These are phyloP conservation scores for Powellomyces hirtus DNA, from an alignment of 192 early-diverging fungal genomes.

Conservation along the genomic window DNA sequence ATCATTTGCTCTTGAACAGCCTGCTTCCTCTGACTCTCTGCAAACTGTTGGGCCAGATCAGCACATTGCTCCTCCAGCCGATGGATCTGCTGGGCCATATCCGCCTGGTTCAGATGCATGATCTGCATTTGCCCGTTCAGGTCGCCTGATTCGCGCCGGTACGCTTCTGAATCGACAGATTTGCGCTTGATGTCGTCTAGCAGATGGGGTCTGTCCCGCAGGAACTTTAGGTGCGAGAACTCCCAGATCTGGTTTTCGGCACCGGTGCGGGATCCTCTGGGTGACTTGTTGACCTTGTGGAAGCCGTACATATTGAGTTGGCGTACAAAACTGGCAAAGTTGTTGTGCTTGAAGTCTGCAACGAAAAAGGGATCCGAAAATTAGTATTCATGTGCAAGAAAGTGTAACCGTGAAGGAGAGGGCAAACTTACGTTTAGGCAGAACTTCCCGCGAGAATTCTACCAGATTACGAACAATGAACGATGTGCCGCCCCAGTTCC, in stretches of 20 bases:
- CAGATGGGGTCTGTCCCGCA: conserved; percentile 82
- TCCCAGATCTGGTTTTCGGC: conserved; percentile 83
- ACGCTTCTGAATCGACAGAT: conserved; percentile 78
- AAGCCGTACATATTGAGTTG: conserved; percentile 61
- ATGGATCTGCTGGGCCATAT: conserved; percentile 70
- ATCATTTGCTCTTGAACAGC: conserved; percentile 64
- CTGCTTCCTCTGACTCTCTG: conserved; percentile 71
- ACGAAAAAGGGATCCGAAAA: too few species aligned
- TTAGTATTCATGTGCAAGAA: not conserved
- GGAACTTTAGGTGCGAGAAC: conserved; percentile 88
- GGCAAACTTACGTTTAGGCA: conserved; percentile 74
- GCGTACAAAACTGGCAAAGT: conserved; percentile 76
- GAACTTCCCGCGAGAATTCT: conserved; percentile 84
- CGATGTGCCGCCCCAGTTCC: conserved; percentile 84
- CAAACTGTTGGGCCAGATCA: conserved; percentile 70
- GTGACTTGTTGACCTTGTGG: conserved; percentile 87
- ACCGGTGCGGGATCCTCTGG: conserved; percentile 75
- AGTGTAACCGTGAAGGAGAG: too few species aligned
- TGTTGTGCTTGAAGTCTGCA: conserved; percentile 85
- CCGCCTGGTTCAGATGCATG: conserved; percentile 73
- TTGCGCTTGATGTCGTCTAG: conserved; percentile 93
- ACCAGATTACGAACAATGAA: conserved; percentile 90
- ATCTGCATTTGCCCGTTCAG: conserved; percentile 71
- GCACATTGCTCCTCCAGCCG: conserved; percentile 72
- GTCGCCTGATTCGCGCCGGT: conserved; percentile 71